Base-by-base conservation (phyloP, 805 yeast species). In the Candida rishiriensis region DNA sequence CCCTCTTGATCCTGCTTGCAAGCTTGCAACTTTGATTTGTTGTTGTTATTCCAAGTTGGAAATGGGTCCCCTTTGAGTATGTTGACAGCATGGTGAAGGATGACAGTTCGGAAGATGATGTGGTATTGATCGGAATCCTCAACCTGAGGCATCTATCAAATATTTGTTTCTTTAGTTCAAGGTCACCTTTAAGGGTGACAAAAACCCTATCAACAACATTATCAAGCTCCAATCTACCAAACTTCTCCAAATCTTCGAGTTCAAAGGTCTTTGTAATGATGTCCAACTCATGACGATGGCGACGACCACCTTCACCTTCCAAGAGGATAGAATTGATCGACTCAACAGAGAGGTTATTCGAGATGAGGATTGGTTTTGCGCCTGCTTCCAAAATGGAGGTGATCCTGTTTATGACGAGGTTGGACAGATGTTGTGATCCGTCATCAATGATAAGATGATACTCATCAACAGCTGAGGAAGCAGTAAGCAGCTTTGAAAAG, bases 21-120 rank as follows among this genome's bases (percentile, higher is more conserved):
- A 90, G 68, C 41, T 88, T 78, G 66, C 97, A 90, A 4, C 97
- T 97, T 64, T 85, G 85, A 0, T 96, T 95, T 21, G 82, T 77
- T 0, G 97, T 90, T 3, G 91, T 80, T 10, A 90, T 78, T 1
- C 96, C 95, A 41, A 90, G 53, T 61, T 86, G 91, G 63, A 90
- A 79, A 29, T 48, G 43, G 41, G 76, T 79, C 7, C 95, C 93
- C 44, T 82, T 80, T 2, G 70, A 66, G 57, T 76, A 78, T 0
- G 90, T 79, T 0, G 97, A 85, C 17, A 88, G 68, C 42, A 88
- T 62, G 1, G 91, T 78, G 60, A 90, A 90, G 0, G 90, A 79
- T 43, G 93, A 85, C 21, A 74, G 69, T 29, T 80, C 81, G 0
- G 89, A 80, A 13, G 79, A 75, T 51, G 88, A 96, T 0, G 85